Conservation (phyloP, 805 yeast species). For the Monosporozyma unispora region DNA sequence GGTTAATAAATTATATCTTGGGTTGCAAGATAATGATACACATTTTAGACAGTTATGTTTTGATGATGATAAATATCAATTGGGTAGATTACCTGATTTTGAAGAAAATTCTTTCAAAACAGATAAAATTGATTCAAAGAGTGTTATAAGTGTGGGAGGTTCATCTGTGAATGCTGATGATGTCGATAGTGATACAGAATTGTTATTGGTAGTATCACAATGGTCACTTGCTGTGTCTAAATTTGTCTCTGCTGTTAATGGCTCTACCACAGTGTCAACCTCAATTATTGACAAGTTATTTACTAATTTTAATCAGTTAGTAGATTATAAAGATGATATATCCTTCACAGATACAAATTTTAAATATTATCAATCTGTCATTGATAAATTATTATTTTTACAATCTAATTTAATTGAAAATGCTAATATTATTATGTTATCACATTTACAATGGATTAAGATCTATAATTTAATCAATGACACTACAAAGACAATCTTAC, state of each 20-base stretch:
- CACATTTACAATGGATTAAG: slow-evolving; percentile 15
- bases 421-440: slow-evolving; percentile 9
- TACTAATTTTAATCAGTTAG: slow-evolving; percentile 9
- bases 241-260: slow-evolving; percentile 6
- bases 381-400: slow-evolving; percentile 3
- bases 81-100: slow-evolving; percentile 17
- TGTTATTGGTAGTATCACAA: slow-evolving; percentile 14
- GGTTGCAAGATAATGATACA: slow-evolving; percentile 14
- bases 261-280: neutral
- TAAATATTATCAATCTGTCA: neutral
- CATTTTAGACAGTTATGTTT: slow-evolving; percentile 26
- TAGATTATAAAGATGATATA: neutral
- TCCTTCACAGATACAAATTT: neutral
- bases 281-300: slow-evolving; percentile 14
- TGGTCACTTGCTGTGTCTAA: slow-evolving; percentile 21
- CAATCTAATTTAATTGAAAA: slow-evolving; percentile 1
- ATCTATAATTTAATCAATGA: slow-evolving; percentile 11
- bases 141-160: neutral
- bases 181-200: neutral
- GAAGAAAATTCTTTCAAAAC: neutral
- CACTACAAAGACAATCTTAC: slow-evolving; percentile 5
- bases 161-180: neutral
- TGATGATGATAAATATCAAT: slow-evolving; percentile 18
- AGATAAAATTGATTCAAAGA: neutral
- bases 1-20: slow-evolving; percentile 11